A percentile compares a stretch with the other conserved stretches of the same genome.
phyloP scores from a whole-genome alignment of 768 basidiomycete genomes.

The Lactarius trivialis region DNA sequence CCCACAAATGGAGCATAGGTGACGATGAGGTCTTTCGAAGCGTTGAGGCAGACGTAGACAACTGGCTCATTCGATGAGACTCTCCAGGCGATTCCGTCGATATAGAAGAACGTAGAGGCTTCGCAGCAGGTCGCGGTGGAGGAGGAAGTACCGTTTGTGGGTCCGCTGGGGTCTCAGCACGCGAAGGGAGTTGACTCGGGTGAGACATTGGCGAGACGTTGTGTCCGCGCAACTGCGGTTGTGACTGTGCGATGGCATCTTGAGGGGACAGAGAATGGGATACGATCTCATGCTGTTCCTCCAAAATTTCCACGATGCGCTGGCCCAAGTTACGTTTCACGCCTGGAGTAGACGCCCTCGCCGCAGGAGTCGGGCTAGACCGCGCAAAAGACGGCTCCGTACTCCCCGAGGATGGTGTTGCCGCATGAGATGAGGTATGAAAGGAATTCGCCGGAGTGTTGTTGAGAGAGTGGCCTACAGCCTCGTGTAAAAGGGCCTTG shows the following conservation, averaged over 20 bases:
- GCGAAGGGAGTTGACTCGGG: constrained; percentile 43
- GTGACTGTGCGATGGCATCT: not conserved
- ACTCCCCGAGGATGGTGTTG: constrained; percentile 26
- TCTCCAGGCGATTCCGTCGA: constrained; percentile 29
- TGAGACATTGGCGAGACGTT: constrained; percentile 25
- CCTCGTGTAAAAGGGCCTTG: constrained; percentile 66
- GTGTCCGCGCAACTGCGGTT: not conserved
- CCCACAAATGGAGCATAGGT: constrained; percentile 21
- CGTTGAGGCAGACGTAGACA: constrained; percentile 5
- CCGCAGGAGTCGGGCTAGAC: constrained; percentile 13
- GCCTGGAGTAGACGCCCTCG: constrained; percentile 11
- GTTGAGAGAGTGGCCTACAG: constrained; percentile 69
- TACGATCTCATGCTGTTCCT: constrained; percentile 16
- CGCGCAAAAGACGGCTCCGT: constrained; percentile 22
- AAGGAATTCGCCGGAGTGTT: constrained; percentile 40
- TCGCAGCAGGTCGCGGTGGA: constrained; percentile 51
- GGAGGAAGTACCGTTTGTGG: constrained; percentile 58
- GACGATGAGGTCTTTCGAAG: constrained; percentile 50
- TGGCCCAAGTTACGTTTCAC: constrained; percentile 23
- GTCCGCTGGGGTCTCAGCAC: constrained; percentile 59
- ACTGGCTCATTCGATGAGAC: constrained; percentile 19
- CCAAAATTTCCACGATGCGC: constrained; percentile 20
- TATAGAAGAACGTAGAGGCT: constrained; percentile 55
- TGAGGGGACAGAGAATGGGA: not conserved
- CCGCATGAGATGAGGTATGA: constrained; percentile 31